Evolutionary conservation across 2,329 filamentous ascomycete genomes (phyloP).

Genomic region (Trichothecium sympodiale): DNA sequence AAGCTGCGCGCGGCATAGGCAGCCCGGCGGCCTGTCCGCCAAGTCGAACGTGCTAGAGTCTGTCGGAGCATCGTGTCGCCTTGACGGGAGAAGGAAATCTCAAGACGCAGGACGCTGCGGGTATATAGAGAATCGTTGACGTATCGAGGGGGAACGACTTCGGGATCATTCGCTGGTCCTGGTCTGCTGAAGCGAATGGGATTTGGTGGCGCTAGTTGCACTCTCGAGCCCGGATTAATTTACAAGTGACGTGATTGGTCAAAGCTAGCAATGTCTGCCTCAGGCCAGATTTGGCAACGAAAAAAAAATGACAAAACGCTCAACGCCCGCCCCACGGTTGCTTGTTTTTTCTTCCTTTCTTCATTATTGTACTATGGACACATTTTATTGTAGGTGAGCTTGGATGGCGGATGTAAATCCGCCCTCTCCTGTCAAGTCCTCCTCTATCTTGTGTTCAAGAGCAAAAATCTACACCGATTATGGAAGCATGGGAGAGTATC

Average conservation of each 20-base stretch:
- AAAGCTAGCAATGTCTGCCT: constrained; percentile 18
- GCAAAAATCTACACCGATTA: constrained; percentile 48
- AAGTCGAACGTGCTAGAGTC: constrained; percentile 56
- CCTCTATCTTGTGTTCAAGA: constrained; percentile 67
- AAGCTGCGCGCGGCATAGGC: constrained; percentile 64
- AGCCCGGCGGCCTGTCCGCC: constrained; percentile 50
- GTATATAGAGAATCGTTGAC: constrained; percentile 27
- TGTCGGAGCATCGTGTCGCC: constrained; percentile 59
- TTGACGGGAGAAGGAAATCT: constrained; percentile 32
- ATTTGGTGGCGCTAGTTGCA: constrained; percentile 24
- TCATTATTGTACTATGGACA: constrained; percentile 53
- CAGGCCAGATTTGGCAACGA: constrained; percentile 15
- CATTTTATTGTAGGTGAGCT: constrained; percentile 64
- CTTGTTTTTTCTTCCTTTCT: constrained; percentile 27
- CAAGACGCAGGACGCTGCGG: constrained; percentile 18
- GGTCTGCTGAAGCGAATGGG: constrained; percentile 14
- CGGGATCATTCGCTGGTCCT: constrained; percentile 22
- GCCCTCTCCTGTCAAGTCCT: constrained; percentile 47
- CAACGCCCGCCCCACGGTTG: constrained; percentile 4
- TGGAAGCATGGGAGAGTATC: constrained; percentile 58
- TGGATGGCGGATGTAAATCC: constrained; percentile 29
- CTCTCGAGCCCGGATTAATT: constrained; percentile 27
- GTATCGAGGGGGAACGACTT: constrained; percentile 16
- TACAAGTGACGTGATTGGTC: constrained; percentile 31
- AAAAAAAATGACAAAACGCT: no score